Percentiles rank a stretch among this genome's conserved stretches.
These are phyloP conservation scores for Tetratostichococcus sp. DNA, from an alignment of 139 green algal genomes.

Conservation along the genomic window DNA sequence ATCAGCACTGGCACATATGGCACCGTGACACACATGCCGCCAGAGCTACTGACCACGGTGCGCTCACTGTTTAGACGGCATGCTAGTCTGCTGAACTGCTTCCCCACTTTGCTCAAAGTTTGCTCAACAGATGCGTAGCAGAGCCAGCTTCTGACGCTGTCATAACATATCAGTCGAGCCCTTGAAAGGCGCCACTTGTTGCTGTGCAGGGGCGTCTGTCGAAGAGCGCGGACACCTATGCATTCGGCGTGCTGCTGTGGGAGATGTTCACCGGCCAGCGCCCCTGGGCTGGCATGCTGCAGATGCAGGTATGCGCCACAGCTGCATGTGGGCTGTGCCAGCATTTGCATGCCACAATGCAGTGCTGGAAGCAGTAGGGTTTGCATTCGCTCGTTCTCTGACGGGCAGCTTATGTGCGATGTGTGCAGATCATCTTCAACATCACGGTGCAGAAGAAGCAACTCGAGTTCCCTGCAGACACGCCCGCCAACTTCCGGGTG, in stretches of 20 bases:
- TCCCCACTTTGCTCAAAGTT: slow-evolving; percentile 31
- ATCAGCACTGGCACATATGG: slow-evolving; percentile 31
- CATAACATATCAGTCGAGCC: no score
- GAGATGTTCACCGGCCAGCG: slow-evolving; percentile 56
- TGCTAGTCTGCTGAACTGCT: slow-evolving; percentile 13
- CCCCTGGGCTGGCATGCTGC: slow-evolving; percentile 46
- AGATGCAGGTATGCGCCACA: slow-evolving; percentile 32
- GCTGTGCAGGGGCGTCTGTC: slow-evolving; percentile 14
- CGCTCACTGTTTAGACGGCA: slow-evolving; percentile 15
- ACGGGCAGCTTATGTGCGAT: background rate
- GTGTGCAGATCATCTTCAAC: slow-evolving; percentile 34
- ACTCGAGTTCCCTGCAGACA: slow-evolving; percentile 37
- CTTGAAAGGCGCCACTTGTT: background rate
- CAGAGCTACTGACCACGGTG: slow-evolving; percentile 54
- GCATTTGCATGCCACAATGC: background rate
- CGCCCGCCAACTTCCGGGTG: slow-evolving; percentile 2
- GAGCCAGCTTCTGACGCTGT: no score
- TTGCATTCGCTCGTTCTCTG: no score
- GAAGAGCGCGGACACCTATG: slow-evolving; percentile 32
- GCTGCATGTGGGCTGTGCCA: background rate
- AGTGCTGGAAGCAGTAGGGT: no score
- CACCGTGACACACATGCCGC: slow-evolving; percentile 59
- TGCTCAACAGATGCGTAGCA: background rate
- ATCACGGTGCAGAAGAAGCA: slow-evolving; percentile 34
- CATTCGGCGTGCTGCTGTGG: slow-evolving; percentile 44